phyloP scores from a whole-genome alignment of 23 red algal genomes.

The Gracilaria domingensis region DNA sequence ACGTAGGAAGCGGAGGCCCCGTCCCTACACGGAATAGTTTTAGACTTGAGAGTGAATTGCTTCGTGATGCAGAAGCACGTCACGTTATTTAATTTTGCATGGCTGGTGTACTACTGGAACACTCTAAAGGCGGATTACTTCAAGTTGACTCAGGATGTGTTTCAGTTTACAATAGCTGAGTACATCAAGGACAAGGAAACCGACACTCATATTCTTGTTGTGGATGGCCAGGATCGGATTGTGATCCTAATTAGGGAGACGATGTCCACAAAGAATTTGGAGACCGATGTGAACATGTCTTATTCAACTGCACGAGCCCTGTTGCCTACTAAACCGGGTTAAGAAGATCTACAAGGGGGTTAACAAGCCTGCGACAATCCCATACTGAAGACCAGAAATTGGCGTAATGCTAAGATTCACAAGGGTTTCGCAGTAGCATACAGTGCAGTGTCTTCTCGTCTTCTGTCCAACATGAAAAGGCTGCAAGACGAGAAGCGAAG shows the following conservation, averaged over 20 bases:
- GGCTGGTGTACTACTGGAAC: constrained; percentile 88
- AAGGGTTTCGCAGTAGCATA: constrained; percentile 86
- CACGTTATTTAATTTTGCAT: constrained; percentile 87
- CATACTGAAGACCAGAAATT: constrained; percentile 49
- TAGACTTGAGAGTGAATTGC: constrained; percentile 76
- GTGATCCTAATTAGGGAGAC: constrained; percentile 88
- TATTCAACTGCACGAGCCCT: constrained; percentile 62
- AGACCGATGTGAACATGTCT: constrained; percentile 83
- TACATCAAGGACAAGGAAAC: constrained; percentile 78
- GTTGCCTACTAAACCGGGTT: constrained; percentile 72
- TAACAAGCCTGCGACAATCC: constrained; percentile 32
- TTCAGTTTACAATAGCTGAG: constrained; percentile 65
- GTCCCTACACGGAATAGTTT: constrained; percentile 69
- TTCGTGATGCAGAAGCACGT: constrained; percentile 92
- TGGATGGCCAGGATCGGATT: constrained; percentile 86
- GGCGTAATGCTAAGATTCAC: constrained; percentile 72
- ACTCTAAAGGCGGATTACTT: constrained; percentile 87
- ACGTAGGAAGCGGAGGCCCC: constrained; percentile 81
- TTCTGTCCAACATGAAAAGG: constrained; percentile 57
- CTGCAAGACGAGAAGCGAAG: constrained; percentile 66
- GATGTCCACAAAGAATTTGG: constrained; percentile 82
- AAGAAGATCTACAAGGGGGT: constrained; percentile 53
- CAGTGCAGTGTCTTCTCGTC: constrained; percentile 36
- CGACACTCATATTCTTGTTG: constrained; percentile 85
- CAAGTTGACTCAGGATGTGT: constrained; percentile 71